Evolutionary conservation across 2,329 filamentous ascomycete species (phyloP).

Genomic region (Verticillium nubilum): DNA sequence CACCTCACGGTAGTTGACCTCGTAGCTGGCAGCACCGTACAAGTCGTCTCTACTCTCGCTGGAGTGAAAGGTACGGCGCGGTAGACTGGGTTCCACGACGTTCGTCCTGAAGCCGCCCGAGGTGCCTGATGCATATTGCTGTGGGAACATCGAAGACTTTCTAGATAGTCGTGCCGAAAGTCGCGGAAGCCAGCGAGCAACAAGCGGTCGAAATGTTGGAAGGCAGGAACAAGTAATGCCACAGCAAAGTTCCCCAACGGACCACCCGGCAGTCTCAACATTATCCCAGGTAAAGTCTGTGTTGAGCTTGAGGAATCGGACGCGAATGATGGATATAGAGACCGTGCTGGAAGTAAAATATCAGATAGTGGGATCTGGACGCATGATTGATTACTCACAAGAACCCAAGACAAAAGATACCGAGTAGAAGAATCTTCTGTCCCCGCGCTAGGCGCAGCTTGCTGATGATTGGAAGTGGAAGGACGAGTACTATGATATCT

Average conservation of each 20-base stretch:
- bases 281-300: conserved; percentile 16
- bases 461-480: conserved; percentile 12
- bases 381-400: not conserved
- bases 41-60: no score
- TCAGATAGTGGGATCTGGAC: not conserved
- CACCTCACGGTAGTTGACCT: no score
- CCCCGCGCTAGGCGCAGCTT: conserved; percentile 7
- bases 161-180: no score
- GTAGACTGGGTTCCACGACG: no score
- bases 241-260: conserved; percentile 15
- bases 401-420: conserved; percentile 10
- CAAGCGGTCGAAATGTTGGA: conserved; percentile 17
- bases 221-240: conserved; percentile 17
- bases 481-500: conserved; percentile 11
- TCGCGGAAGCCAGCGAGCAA: conserved; percentile 2
- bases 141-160: no score
- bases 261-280: conserved; percentile 17
- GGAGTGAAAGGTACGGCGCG: no score
- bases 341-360: conserved; percentile 8
- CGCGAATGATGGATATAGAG: conserved; percentile 17
- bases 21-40: no score
- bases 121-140: no score
- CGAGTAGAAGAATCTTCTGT: conserved; percentile 15
- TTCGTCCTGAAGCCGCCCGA: no score
- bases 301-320: conserved; percentile 13